Evolutionary conservation across 2,329 filamentous ascomycete species (phyloP), one percentile per base, ranked within the genome.

Genomic region (Cladophialophora chaetospira): DNA sequence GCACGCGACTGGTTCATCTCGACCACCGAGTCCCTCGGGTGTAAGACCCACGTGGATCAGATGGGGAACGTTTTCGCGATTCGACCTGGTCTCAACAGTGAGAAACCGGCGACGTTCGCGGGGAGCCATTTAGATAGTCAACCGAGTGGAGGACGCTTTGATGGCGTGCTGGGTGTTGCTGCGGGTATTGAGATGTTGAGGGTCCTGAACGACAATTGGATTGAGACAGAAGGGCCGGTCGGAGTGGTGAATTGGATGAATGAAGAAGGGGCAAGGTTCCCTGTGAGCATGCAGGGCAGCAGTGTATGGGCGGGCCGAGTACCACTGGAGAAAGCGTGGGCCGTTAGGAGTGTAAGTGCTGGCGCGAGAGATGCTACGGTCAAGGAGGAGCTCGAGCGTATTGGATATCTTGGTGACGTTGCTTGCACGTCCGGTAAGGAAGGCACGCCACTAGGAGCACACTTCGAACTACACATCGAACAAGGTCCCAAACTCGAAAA

Each of bases 391-490:
- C 79, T 94, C 0, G 75, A 87, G 66, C 79, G 86, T 8, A 91
- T 91, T 10, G 68, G 70, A 17, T 91, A 89, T 62, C 72, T 89
- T 0, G 89, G 88, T 8, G 64, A 70, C 0, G 71, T 77, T 0
- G 78, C 81, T 5, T 81, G 82, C 15, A 58, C 71, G 51, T 73
- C 72, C 54, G 71, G 75, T 0, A 75, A 79, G 55, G 38, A 40
- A n/a, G 75, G 78, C 23, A 82, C 80, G 11, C 86, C 86, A 0
- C 84, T 93, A 72, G 87, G 82, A n/a, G 88, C 88, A 0, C 88
- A 93, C 70, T 92, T 93, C 66, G 89, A 93, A 70, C 78, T 94
- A 8, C 89, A 94, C 68, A 93, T 93, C 51, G 90, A 95, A 69
- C 91, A 95, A 69, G 89, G 89, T 0, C 88, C 89, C 0, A 82